These are phyloP conservation scores for Orbilia ellipsospora DNA, from an alignment of 2,329 filamentous ascomycete species.

Conservation along the genomic window DNA sequence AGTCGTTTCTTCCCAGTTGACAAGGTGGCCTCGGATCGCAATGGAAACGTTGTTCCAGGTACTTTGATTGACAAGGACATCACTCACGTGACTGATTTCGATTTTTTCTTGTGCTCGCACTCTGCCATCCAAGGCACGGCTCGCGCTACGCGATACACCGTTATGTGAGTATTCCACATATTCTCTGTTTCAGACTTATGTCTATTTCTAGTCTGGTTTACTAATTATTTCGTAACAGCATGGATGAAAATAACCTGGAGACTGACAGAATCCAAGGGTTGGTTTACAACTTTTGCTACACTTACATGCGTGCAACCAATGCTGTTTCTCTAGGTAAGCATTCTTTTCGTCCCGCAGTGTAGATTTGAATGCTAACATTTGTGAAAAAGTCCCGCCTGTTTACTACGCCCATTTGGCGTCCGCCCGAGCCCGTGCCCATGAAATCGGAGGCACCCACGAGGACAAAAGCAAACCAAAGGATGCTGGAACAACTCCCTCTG, in stretches of 20 bases:
- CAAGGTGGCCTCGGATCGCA: conserved; percentile 71
- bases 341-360: neutral
- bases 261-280: conserved; percentile 81
- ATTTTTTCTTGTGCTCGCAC: conserved; percentile 80
- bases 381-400: conserved; percentile 74
- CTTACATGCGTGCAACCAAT: conserved; percentile 90
- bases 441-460: conserved; percentile 61
- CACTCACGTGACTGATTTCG: conserved; percentile 90
- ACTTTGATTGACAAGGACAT: conserved; percentile 88
- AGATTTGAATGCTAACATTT: conserved; percentile 14
- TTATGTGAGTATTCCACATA: conserved; percentile 67
- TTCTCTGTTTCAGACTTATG: neutral
- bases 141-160: conserved; percentile 89
- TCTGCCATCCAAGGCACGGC: conserved; percentile 93
- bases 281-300: conserved; percentile 95
- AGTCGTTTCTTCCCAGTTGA: conserved; percentile 87
- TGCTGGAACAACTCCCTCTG: conserved; percentile 39
- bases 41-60: conserved; percentile 84
- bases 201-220: neutral
- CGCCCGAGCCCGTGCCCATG: conserved; percentile 80
- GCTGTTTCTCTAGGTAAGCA: conserved; percentile 78
- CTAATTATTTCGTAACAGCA: conserved; percentile 41
- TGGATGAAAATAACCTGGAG: conserved; percentile 78
- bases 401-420: conserved; percentile 96
- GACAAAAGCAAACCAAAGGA: conserved; percentile 59